Evolutionary conservation across 768 basidiomycete species (phyloP), one percentile per base, ranked within the genome.

Genomic region (Mycena indigotica): DNA sequence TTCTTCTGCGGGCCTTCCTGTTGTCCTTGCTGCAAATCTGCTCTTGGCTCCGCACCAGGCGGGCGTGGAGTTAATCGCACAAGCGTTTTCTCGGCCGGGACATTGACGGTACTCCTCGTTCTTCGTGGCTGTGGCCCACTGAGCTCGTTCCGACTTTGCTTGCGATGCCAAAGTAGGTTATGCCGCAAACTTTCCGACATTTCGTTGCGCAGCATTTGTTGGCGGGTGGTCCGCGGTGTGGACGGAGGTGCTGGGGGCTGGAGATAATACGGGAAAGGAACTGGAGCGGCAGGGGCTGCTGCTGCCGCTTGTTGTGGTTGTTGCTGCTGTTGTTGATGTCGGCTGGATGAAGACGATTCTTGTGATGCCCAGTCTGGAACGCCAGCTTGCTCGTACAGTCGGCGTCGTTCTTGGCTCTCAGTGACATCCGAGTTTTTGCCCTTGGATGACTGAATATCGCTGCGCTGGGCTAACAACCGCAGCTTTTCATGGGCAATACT

Each of bases 201-300:
- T 72, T 96, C 94, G 3, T 86, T 88, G 54, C 86, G 79, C 45
- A 95, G 78, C 91, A 95, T 95, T 63, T 83, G 80, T 50, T 91
- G 79, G 2, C 94, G 82, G 2, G 92, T 94, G 40, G 94, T 93
- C 30, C 89, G 85, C 0, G 94, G 94, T 1, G 91, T 92, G 63
- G 88, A 87, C 2, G 91, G 90, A 17, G 83, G 75, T 0, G 79
- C 73, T 28, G 82, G 75, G 3, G 81, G 77, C 0, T 91, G 91
- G 24, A 93, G 80, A 65, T 90, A 89, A 72, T 91, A 90, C 5
- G 89, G 87, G 68, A 80, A 81, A 6, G 77, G 79, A 2, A 89
- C 70, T 1, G 85, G 83, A 49, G 87, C 85, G 1, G 89, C 84
- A 5, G 79, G 72, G 0, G 82, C 74, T 28, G 71, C 19, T 52